Evolutionary conservation across 208 protist genomes (phyloP).

Genomic region (Porcisia hertigi): DNA sequence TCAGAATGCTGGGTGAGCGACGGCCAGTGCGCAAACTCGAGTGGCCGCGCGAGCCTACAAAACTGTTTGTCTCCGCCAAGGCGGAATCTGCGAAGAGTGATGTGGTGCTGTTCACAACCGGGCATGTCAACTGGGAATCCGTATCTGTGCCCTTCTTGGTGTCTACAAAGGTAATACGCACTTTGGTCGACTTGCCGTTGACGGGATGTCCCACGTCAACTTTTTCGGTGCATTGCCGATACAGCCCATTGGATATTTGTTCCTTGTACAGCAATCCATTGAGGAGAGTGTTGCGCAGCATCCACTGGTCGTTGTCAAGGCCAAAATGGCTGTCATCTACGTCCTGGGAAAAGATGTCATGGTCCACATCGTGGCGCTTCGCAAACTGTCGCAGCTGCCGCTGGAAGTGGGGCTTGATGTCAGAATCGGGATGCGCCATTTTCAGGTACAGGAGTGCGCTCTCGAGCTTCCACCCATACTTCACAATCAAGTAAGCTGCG

Average conservation of each 20-base stretch:
- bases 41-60: constrained; percentile 60
- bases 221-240: constrained; percentile 56
- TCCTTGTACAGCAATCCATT: constrained; percentile 80
- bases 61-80: constrained; percentile 23
- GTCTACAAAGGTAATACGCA: constrained; percentile 72
- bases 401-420: constrained; percentile 92
- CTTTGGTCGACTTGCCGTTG: constrained; percentile 33
- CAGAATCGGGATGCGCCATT: constrained; percentile 89
- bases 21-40: constrained; percentile 43
- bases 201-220: constrained; percentile 57
- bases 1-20: constrained; percentile 72
- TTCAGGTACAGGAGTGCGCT: constrained; percentile 82
- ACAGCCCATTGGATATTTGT: constrained; percentile 71
- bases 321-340: constrained; percentile 82
- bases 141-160: constrained; percentile 68
- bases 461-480: constrained; percentile 92
- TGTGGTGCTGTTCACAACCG: constrained; percentile 49
- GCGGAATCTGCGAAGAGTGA: constrained; percentile 44
- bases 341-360: constrained; percentile 82
- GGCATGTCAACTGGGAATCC: constrained; percentile 40
- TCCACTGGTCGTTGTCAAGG: constrained; percentile 92
- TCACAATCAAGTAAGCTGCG: constrained; percentile 89
- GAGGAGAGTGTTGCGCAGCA: constrained; percentile 90
- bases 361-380: constrained; percentile 77
- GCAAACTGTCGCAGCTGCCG: constrained; percentile 87